Evolutionary conservation across 352 stramenopile genomes (phyloP), one percentile per base, ranked within the genome.

Genomic region (Phytophthora vignae): DNA sequence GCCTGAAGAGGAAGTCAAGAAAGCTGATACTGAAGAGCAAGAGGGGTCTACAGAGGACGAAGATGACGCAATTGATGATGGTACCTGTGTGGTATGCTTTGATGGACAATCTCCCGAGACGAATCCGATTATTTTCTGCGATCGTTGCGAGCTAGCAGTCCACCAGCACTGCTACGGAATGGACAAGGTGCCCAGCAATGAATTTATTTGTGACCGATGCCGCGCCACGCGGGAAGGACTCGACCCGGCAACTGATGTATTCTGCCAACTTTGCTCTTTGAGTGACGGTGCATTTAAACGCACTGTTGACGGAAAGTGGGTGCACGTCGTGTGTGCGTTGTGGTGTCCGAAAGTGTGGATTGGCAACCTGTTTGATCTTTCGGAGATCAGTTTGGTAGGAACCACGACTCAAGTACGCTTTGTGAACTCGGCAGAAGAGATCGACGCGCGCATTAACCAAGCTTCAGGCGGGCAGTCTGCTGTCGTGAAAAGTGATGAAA

Each of bases 161-260:
- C 92, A 98, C 61, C 90, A 95, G 68, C 82, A 85, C 9, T 98
- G 92, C 76, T 98, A 98, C 54, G 92, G 92, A 55, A 84, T 98
- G 52, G 78, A 81, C 4, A 83, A 95, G 52, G 88, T 97, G 14
- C 89, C 88, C 8, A 92, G 76, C 57, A 95, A 79, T 71, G 90
- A 97, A 70, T 98, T 97, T 67, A 95, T 91, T 64, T 98, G 92
- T 62, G 89, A 97, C 61, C 83, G 85, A n/a, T 98, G 92, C 60
- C 80, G 76, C 52, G 72, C 83, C 5, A 78, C 85, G 33, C 76
- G 82, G 31, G 84, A 91, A 36, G 79, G 79, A 27, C 64, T 83
- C 10, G 84, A 93, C 54, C 78, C 85, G 3, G 73, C 73, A 10
- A 67, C 72, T 2, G 67, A 83, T 22, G 88, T 97, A 6, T 94